Evolutionary conservation across 495 filamentous ascomycete genomes (phyloP).

Genomic region (Platismatia glauca): DNA sequence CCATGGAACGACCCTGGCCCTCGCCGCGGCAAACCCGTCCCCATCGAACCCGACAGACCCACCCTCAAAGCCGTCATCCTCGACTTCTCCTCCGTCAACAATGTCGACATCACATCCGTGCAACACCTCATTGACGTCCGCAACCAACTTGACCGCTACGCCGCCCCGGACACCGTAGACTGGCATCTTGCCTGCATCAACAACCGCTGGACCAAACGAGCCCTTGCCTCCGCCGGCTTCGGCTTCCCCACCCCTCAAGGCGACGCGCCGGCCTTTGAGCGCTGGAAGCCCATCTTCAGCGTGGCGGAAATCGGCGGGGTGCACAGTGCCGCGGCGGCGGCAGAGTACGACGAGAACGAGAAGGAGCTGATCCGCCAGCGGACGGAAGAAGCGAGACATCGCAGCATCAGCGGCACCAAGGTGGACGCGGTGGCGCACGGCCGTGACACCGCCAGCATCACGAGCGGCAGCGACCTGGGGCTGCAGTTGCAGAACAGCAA

Average conservation of each 20-base stretch:
- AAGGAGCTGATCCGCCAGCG: conserved; percentile 39
- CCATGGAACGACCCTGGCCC: conserved; percentile 96
- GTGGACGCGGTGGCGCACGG: conserved; percentile 30
- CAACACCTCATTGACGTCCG: conserved; percentile 96
- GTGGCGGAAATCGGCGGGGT: conserved; percentile 79
- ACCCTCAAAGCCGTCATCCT: conserved; percentile 88
- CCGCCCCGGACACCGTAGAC: conserved; percentile 74
- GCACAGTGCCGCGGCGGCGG: conserved; percentile 56
- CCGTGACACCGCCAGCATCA: conserved; percentile 25
- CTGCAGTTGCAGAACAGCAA: conserved; percentile 25
- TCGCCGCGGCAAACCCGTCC: conserved; percentile 43
- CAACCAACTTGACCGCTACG: conserved; percentile 90
- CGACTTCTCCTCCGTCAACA: conserved; percentile 92
- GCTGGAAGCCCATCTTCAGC: conserved; percentile 95
- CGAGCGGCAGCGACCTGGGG: conserved; percentile 22
- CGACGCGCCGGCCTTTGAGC: conserved; percentile 42
- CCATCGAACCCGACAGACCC: conserved; percentile 50
- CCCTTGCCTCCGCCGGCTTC: conserved; percentile 84
- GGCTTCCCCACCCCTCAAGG: conserved; percentile 65
- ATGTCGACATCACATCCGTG: conserved; percentile 88
- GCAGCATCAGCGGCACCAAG: conserved; percentile 21
- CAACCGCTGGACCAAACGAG: conserved; percentile 97
- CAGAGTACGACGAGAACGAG: conserved; percentile 50
- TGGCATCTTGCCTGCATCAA: conserved; percentile 95
- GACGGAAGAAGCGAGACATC: conserved; percentile 29